These are phyloP conservation scores for Xylaria venustula DNA, from an alignment of 495 filamentous ascomycete genomes.

Conservation along the genomic window DNA sequence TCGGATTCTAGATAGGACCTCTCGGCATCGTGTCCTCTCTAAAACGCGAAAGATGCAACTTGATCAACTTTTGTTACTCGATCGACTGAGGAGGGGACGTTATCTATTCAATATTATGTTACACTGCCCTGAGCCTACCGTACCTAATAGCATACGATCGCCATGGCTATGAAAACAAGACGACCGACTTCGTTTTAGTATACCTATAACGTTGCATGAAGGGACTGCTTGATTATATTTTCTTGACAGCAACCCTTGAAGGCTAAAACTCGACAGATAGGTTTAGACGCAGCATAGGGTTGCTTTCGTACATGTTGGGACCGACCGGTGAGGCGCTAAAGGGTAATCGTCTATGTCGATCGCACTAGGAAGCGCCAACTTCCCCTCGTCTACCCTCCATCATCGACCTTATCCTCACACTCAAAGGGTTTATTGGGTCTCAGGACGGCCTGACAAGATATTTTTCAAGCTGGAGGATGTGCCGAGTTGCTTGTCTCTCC, in stretches of 20 bases:
- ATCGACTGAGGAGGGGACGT: too few relatives aligned
- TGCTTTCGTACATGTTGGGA: slow-evolving; percentile 2
- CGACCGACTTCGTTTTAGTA: neutral
- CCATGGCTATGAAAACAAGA: too few relatives aligned
- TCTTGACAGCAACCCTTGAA: neutral
- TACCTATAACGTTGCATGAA: neutral
- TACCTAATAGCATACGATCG: neutral
- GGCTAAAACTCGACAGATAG: neutral
- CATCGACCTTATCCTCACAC: neutral
- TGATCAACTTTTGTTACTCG: neutral
- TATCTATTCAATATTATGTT: too few relatives aligned
- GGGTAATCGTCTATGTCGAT: slow-evolving; percentile 1
- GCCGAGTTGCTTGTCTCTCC: neutral
- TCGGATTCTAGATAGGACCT: neutral
- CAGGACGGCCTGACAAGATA: neutral
- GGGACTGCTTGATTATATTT: neutral
- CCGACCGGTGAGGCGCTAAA: slow-evolving; percentile 6
- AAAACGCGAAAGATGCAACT: neutral
- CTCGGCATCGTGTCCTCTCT: neutral
- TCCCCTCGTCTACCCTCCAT: slow-evolving; percentile 9
- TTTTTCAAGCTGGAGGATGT: too few relatives aligned
- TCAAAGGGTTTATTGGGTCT: neutral
- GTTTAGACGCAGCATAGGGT: slow-evolving; percentile 6
- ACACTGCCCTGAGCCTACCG: too few relatives aligned
- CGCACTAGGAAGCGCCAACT: neutral